A percentile compares a stretch with the other conserved stretches of the same genome.
These are phyloP conservation scores for Linnemannia schmuckeri DNA, from an alignment of 192 early-diverging fungal species.

Conservation along the genomic window DNA sequence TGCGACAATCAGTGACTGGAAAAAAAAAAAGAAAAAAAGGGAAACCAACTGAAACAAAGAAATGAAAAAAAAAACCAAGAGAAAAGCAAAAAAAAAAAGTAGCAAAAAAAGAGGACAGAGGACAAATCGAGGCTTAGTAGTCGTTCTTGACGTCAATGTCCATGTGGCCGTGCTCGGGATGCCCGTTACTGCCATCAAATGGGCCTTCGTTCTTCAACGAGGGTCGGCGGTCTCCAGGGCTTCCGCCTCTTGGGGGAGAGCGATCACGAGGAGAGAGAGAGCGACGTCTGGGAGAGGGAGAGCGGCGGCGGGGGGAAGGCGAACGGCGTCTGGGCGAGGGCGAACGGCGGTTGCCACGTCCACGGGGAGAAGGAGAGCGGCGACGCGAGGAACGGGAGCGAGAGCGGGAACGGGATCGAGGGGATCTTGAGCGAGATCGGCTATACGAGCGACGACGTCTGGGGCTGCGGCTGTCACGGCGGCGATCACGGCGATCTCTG, in stretches of 20 bases:
- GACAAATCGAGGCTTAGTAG: background rate
- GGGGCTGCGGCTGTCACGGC: slow-evolving; percentile 34
- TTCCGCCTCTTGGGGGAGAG: slow-evolving; percentile 13
- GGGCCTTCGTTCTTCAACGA: background rate
- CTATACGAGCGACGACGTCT: slow-evolving; percentile 18
- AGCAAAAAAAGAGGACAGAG: background rate
- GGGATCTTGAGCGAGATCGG: slow-evolving; percentile 13
- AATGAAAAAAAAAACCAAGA: background rate
- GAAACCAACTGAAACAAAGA: background rate
- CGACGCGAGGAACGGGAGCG: slow-evolving; percentile 33
- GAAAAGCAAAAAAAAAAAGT: background rate
- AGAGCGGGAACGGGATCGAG: slow-evolving; percentile 36
- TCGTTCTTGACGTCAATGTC: slow-evolving; percentile 1
- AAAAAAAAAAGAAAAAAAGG: too few species aligned
- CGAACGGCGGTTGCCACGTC: slow-evolving; percentile 29
- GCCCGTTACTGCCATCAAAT: background rate
- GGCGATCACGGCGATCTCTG: slow-evolving; percentile 24
- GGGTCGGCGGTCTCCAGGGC: background rate
- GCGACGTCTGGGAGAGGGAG: slow-evolving; percentile 23
- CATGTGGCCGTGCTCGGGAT: background rate
- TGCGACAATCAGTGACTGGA: too few species aligned
- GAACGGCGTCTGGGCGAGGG: slow-evolving; percentile 27
- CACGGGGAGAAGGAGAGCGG: slow-evolving; percentile 34
- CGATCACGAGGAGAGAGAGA: slow-evolving; percentile 45
- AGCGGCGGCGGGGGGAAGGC: slow-evolving; percentile 35